Evolutionary conservation across 768 basidiomycete genomes (phyloP).

Genomic region (Lentinula detonsa): DNA sequence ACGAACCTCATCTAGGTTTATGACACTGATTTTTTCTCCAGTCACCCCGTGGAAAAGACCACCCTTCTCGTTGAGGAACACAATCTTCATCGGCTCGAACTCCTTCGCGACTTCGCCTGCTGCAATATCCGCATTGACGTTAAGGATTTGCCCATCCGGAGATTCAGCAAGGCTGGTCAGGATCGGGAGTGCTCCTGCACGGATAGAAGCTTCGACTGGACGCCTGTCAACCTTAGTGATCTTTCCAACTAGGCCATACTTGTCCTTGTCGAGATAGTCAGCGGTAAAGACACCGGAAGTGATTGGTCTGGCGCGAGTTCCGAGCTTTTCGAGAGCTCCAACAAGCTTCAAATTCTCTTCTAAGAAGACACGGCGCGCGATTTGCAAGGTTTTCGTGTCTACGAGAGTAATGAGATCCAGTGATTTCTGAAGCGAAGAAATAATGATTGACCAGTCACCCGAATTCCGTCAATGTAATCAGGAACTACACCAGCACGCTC

Average conservation of each 20-base stretch:
- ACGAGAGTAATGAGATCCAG: neutral
- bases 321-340: slow-evolving; percentile 85
- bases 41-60: slow-evolving; percentile 97
- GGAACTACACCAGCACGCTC: slow-evolving; percentile 91
- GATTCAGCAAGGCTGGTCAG: slow-evolving; percentile 93
- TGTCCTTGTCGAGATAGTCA: slow-evolving; percentile 90
- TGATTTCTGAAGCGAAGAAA: slow-evolving; percentile 1
- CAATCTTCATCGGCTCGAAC: slow-evolving; percentile 94
- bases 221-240: slow-evolving; percentile 94
- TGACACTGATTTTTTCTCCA: slow-evolving; percentile 91
- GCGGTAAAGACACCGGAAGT: slow-evolving; percentile 97
- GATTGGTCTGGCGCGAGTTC: slow-evolving; percentile 95
- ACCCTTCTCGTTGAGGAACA: slow-evolving; percentile 97
- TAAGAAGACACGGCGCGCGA: slow-evolving; percentile 94
- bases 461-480: slow-evolving; percentile 96
- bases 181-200: slow-evolving; percentile 94
- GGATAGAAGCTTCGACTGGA: slow-evolving; percentile 93
- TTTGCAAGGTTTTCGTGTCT: slow-evolving; percentile 92
- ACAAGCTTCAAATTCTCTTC: slow-evolving; percentile 97
- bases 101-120: slow-evolving; percentile 98
- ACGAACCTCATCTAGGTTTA: slow-evolving; percentile 92
- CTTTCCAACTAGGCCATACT: slow-evolving; percentile 94
- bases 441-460: slow-evolving; percentile 74
- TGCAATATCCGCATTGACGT: slow-evolving; percentile 98
- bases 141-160: slow-evolving; percentile 94